A percentile compares a stretch with the other conserved stretches of the same genome.
phyloP scores from a whole-genome alignment of 768 basidiomycete species.

The Xerocomus brunneocitrinus region DNA sequence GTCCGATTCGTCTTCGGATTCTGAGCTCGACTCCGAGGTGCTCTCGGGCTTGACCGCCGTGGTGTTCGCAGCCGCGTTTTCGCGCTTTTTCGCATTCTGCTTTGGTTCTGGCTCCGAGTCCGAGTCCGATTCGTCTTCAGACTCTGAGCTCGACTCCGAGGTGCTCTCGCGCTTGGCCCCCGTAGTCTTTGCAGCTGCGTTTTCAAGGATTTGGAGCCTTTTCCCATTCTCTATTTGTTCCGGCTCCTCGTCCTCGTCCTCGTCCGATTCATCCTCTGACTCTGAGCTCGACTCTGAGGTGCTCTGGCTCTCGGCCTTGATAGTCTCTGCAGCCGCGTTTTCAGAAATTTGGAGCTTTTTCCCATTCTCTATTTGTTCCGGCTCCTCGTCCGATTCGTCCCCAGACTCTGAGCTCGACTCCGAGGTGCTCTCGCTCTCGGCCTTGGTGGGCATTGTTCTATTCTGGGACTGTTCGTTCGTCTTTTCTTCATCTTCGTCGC shows the following conservation, averaged over 20 bases:
- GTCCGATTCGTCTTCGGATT: conserved; percentile 19
- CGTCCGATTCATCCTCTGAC: conserved; percentile 14
- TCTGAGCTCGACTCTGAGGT: conserved; percentile 22
- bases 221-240: too few relatives aligned
- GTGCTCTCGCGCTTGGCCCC: too few relatives aligned
- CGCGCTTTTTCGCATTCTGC: too few relatives aligned
- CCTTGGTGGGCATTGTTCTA: background rate
- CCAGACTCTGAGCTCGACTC: conserved; percentile 25
- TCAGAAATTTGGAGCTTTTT: too few relatives aligned
- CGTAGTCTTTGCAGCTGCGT: too few relatives aligned
- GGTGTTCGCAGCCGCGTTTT: too few relatives aligned
- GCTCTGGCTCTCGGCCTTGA: too few relatives aligned
- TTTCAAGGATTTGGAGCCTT: too few relatives aligned
- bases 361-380: too few relatives aligned
- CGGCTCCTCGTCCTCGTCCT: background rate
- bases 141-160: conserved; percentile 25
- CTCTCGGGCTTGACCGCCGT: too few relatives aligned
- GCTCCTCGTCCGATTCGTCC: background rate
- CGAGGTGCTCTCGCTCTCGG: conserved; percentile 1
- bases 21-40: conserved; percentile 20
- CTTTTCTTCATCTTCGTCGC: conserved; percentile 9
- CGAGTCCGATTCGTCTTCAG: conserved; percentile 10
- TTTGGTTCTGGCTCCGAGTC: background rate
- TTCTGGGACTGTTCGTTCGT: conserved; percentile 1
- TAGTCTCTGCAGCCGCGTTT: too few relatives aligned